phyloP scores from a whole-genome alignment of 2,329 filamentous ascomycete genomes.

The Botrytis elliptica region DNA sequence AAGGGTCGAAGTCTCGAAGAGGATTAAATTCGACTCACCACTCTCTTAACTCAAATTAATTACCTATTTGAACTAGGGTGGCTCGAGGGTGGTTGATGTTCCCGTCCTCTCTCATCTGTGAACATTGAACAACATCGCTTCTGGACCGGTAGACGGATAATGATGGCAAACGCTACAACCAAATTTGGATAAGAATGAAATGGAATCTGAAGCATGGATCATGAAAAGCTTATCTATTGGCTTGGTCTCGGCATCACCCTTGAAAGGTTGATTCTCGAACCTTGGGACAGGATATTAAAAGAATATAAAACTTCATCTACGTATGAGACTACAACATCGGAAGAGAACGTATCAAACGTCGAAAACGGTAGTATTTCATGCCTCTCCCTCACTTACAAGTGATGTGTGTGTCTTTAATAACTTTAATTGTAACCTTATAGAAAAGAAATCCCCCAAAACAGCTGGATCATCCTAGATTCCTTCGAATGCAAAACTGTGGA shows the following conservation, averaged over 20 bases:
- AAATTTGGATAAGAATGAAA: constrained; percentile 1
- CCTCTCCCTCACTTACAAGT: neutral
- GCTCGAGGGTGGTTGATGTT: neutral
- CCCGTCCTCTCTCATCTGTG: neutral
- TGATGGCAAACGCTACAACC: constrained; percentile 1
- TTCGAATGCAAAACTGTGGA: neutral
- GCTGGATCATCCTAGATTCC: neutral
- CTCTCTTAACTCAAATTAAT: neutral
- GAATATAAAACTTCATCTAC: neutral
- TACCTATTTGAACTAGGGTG: neutral
- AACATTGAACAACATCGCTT: neutral
- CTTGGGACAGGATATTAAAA: neutral
- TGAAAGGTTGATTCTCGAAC: neutral
- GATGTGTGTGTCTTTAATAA: neutral
- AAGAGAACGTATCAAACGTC: neutral
- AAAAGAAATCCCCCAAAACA: neutral
- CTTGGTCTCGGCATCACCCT: neutral
- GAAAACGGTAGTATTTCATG: neutral
- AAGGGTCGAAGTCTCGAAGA: neutral
- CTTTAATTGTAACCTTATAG: neutral
- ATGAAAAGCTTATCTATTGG: constrained; percentile 21
- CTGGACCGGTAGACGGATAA: constrained; percentile 5
- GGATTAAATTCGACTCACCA: neutral
- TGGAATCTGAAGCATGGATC: neutral
- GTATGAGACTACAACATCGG: neutral